These are phyloP conservation scores for Ustilago esculenta DNA, from an alignment of 1,284 basidiomycete genomes.

Conservation along the genomic window DNA sequence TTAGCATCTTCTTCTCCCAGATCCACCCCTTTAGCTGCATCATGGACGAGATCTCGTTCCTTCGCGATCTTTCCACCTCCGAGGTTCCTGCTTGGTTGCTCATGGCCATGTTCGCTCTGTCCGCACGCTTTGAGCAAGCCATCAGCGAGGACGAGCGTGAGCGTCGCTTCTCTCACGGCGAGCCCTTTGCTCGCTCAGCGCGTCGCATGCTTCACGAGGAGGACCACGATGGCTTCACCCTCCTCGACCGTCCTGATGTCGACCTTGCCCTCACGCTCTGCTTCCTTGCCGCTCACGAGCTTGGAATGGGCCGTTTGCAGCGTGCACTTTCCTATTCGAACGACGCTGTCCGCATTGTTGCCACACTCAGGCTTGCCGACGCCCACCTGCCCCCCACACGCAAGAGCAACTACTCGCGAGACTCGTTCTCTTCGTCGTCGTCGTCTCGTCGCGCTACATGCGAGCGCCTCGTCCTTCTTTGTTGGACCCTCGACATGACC, in stretches of 20 bases:
- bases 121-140: conserved; percentile 67
- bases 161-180: conserved; percentile 42
- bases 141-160: conserved; percentile 38
- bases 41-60: conserved; percentile 69
- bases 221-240: conserved; percentile 38
- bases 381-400: conserved; percentile 28
- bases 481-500: conserved; percentile 50
- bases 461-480: conserved; percentile 41
- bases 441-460: conserved; percentile 43
- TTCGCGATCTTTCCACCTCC: conserved; percentile 68
- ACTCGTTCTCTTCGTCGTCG: conserved; percentile 28
- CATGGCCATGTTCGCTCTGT: conserved; percentile 68
- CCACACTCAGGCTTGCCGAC: conserved; percentile 37
- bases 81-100: conserved; percentile 68
- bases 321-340: conserved; percentile 67
- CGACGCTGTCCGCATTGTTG: conserved; percentile 37
- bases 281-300: conserved; percentile 68
- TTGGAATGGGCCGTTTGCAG: conserved; percentile 65
- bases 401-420: conserved; percentile 28
- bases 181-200: conserved; percentile 47
- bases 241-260: conserved; percentile 57
- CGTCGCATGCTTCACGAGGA: conserved; percentile 54
- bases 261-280: conserved; percentile 68
- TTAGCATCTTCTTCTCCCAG: conserved; percentile 67
- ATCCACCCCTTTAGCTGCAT: conserved; percentile 68